Evolutionary conservation across 2,329 filamentous ascomycete species (phyloP), one percentile per base, ranked within the genome.

Genomic region (Calonectria henricotiae): DNA sequence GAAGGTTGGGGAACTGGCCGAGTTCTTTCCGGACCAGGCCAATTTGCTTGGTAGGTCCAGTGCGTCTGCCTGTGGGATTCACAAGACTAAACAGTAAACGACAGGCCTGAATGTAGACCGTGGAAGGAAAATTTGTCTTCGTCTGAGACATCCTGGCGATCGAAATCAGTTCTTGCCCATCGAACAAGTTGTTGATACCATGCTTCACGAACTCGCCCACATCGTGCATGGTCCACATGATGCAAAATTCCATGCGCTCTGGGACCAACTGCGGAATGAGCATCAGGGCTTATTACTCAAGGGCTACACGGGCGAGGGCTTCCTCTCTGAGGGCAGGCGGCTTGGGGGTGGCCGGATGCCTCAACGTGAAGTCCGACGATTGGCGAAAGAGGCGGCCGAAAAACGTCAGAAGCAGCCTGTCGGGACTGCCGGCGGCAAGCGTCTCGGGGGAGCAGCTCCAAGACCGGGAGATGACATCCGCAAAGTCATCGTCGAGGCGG

Each of bases 191-290:
- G 87, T 94, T 49, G 95, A 98, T 81, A 98, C 96, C 0, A 93
- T 98, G 91, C 89, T 98, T 23, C 96, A 98, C 80, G 96, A 98
- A 85, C 89, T 98, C 3, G 92, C 90, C n/a, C 96, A 98, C 79
- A 98, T 93, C 74, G 89, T 94, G 12, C 91, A 92, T 81, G 94
- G 94, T 0, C 93, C 94, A 1, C 96, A 98, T 80, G 91, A 98
- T 79, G 88, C 86, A 55, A 89, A 92, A 41, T 98, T 98, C 79
- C 91, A 98, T 75, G 91, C 91, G 0, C 85, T 98, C 5, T 98
- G 95, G 94, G 92, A 98, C 76, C 92, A 97, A 79, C 89, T 98
- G 5, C 91, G 96, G 23, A 93, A 96, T 68, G 95, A 98, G 82
- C 92, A 96, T 76, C 90, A 95, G 76, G 89, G 90, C 2, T 87